A percentile compares a stretch with the other conserved stretches of the same genome.
These are phyloP conservation scores for Rhodomyrtus psidioides DNA, from an alignment of 441 rosid species.

Conservation along the genomic window DNA sequence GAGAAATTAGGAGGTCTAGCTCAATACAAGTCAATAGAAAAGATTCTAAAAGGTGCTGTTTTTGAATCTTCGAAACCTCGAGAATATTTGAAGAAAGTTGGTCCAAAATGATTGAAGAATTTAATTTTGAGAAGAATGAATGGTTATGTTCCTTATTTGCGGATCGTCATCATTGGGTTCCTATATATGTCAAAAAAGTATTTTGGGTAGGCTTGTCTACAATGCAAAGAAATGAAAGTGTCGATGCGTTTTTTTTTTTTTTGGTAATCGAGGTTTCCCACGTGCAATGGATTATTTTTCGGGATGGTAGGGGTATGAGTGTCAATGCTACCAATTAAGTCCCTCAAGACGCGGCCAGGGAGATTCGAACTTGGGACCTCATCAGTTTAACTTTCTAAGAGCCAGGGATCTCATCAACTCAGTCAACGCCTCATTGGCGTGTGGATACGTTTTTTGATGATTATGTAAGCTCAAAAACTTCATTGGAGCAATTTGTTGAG, in stretches of 20 bases:
- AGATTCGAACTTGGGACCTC: too few relatives aligned
- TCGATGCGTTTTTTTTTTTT: not conserved
- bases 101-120: not conserved
- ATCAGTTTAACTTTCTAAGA: too few relatives aligned
- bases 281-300: too few relatives aligned
- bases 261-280: too few relatives aligned
- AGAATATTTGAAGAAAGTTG: not conserved
- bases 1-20: not conserved
- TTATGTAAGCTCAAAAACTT: too few relatives aligned
- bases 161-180: not conserved
- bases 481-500: conserved; percentile 2
- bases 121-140: not conserved
- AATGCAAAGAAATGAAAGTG: not conserved
- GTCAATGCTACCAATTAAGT: too few relatives aligned
- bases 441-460: too few relatives aligned
- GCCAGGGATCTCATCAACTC: too few relatives aligned
- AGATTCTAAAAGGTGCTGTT: not conserved
- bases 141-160: not conserved
- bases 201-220: not conserved
- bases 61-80: not conserved
- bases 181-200: not conserved
- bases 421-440: too few relatives aligned
- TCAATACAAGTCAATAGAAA: not conserved
- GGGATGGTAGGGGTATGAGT: too few relatives aligned
- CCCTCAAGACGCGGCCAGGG: too few relatives aligned